These are phyloP conservation scores for Nicotiana benthamiana DNA, from an alignment of 257 asterid species.

Conservation along the genomic window DNA sequence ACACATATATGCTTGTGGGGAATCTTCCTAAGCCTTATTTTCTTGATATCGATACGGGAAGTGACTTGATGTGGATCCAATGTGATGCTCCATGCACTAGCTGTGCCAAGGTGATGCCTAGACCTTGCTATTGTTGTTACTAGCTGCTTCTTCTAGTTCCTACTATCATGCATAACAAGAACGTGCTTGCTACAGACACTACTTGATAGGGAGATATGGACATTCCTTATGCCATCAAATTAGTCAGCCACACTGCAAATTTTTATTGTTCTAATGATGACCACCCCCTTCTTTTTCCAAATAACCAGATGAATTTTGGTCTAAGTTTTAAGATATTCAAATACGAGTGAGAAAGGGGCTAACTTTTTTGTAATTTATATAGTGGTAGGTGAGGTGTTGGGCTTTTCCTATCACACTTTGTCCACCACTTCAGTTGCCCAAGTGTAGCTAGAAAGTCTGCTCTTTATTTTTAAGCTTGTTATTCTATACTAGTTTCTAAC, in stretches of 20 bases:
- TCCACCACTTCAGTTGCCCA: not conserved
- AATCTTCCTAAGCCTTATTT: constrained; percentile 75
- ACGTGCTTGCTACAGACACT: not conserved
- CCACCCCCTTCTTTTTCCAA: not conserved
- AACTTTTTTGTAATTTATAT: not conserved
- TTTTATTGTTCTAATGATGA: not conserved
- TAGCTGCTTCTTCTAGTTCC: not conserved
- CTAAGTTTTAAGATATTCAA: not conserved
- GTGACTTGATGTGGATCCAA: constrained; percentile 79
- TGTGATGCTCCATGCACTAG: constrained; percentile 90
- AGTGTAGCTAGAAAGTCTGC: not conserved
- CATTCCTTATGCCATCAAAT: not conserved
- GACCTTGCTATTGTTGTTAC: not conserved
- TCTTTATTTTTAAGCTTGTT: not conserved
- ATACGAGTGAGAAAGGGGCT: not conserved
- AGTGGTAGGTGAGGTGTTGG: not conserved
- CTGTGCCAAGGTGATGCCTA: constrained; percentile 54
- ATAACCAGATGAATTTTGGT: not conserved
- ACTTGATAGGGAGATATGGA: not conserved
- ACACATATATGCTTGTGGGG: constrained; percentile 52
- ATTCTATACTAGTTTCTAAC: not conserved
- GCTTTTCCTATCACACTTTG: not conserved
- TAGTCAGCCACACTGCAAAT: not conserved
- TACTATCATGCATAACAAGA: not conserved
- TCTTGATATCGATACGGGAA: constrained; percentile 73